Percentiles rank a stretch among this genome's conserved stretches.
These are phyloP conservation scores for Xylaria sp. DNA, from an alignment of 2,329 filamentous ascomycete genomes.

Conservation along the genomic window DNA sequence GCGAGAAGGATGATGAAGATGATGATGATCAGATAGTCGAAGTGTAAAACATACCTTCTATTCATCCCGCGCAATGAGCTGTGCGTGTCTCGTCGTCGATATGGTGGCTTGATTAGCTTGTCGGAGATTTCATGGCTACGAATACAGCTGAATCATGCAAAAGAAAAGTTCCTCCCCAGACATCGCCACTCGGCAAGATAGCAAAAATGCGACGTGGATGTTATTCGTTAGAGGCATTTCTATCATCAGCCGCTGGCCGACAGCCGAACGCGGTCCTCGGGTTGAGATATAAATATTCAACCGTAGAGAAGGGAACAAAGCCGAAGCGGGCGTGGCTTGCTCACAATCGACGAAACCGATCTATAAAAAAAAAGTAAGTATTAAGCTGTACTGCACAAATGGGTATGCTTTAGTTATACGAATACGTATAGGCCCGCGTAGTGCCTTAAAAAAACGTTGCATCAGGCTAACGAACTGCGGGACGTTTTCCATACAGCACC, in stretches of 20 bases:
- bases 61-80: constrained; percentile 13
- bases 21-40: constrained; percentile 66
- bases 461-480: constrained; percentile 14
- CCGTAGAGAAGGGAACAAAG: not conserved
- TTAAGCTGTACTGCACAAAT: too few relatives aligned
- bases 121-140: not conserved
- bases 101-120: not conserved
- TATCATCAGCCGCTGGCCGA: not conserved
- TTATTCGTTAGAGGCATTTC: not conserved
- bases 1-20: constrained; percentile 49
- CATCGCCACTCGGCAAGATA: not conserved
- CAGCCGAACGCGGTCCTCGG: not conserved
- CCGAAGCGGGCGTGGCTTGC: not conserved
- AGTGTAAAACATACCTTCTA: constrained; percentile 53
- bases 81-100: constrained; percentile 23
- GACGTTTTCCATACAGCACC: not conserved
- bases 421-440: too few relatives aligned
- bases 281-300: not conserved
- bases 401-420: too few relatives aligned
- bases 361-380: too few relatives aligned
- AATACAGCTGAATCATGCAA: not conserved
- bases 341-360: too few relatives aligned
- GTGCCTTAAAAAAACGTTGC: not conserved
- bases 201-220: not conserved
- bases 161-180: not conserved